These are phyloP conservation scores for Xylariales sp. DNA, from an alignment of 2,329 filamentous ascomycete species.

Conservation along the genomic window DNA sequence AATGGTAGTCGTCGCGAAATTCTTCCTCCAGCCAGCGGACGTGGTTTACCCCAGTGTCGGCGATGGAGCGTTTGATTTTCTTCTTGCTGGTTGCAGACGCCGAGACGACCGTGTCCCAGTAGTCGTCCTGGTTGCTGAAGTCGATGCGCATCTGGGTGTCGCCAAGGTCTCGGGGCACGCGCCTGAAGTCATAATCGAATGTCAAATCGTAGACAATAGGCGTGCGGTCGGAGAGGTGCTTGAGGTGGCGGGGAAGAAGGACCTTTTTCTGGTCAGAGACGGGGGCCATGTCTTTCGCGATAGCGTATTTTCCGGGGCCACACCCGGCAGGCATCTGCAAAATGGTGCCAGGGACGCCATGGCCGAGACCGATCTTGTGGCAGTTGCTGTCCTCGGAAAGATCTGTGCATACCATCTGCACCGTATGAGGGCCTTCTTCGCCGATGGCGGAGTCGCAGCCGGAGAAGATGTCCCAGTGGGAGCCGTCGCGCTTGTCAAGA, in stretches of 20 bases:
- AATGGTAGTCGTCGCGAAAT: slow-evolving; percentile 29
- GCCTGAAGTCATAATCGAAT: slow-evolving; percentile 35
- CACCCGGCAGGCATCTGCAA: slow-evolving; percentile 36
- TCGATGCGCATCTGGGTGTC: slow-evolving; percentile 34
- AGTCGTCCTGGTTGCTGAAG: slow-evolving; percentile 31
- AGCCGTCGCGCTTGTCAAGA: slow-evolving; percentile 38
- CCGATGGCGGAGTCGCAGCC: slow-evolving; percentile 23
- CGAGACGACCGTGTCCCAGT: slow-evolving; percentile 31
- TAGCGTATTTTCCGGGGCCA: slow-evolving; percentile 34
- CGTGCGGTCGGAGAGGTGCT: background rate
- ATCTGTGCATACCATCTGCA: slow-evolving; percentile 34
- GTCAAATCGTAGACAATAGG: slow-evolving; percentile 30
- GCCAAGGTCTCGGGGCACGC: slow-evolving; percentile 26
- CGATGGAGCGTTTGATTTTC: slow-evolving; percentile 22
- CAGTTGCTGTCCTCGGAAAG: slow-evolving; percentile 29
- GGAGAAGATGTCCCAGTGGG: slow-evolving; percentile 37
- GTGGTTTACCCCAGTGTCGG: slow-evolving; percentile 25
- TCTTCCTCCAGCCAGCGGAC: slow-evolving; percentile 34
- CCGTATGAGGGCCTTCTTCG: slow-evolving; percentile 27
- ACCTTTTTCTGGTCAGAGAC: slow-evolving; percentile 8
- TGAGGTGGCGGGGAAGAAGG: slow-evolving; percentile 19
- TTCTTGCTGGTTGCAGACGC: slow-evolving; percentile 17
- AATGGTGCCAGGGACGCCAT: slow-evolving; percentile 33
- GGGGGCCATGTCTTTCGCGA: slow-evolving; percentile 26
- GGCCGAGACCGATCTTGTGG: slow-evolving; percentile 29